Conservation (phyloP, 176 grass and related monocot genomes). For the Cocos nucifera region DNA sequence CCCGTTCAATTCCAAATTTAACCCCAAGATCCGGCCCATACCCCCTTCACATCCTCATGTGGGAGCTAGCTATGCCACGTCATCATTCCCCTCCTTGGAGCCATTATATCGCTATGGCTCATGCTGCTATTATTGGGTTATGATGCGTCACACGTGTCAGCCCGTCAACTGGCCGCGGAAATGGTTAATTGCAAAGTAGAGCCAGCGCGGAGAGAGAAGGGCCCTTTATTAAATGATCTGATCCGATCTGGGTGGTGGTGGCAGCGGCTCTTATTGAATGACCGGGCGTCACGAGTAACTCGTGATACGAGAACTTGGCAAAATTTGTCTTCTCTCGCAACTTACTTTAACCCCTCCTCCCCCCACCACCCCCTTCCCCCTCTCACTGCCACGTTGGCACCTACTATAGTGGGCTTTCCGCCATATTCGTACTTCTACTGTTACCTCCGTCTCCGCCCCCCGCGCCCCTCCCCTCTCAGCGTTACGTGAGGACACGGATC, state of each 20-base stretch:
- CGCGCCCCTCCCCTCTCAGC: no score
- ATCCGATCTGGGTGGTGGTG: background rate
- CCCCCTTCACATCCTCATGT: no score
- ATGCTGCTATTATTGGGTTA: background rate
- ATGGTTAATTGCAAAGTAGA: no score
- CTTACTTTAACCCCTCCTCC: background rate
- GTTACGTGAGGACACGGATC: no score
- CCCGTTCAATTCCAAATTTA: no score
- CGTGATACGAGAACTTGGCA: conserved; percentile 6
- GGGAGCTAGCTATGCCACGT: background rate
- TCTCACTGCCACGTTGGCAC: background rate
- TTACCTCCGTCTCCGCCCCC: background rate
- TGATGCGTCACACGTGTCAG: background rate
- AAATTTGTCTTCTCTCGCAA: background rate
- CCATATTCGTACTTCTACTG: conserved; percentile 6
- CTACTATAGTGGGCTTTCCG: background rate
- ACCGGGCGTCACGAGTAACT: conserved; percentile 1
- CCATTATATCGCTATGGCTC: background rate
- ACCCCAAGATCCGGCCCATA: no score
- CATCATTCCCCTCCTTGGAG: conserved; percentile 5
- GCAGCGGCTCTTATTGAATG: background rate
- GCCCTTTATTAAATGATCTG: no score
- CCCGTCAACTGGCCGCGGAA: no score
- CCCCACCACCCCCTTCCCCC: background rate
- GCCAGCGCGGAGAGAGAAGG: no score